Base-by-base conservation (phyloP, 2,329 filamentous ascomycete genomes). In the Septoria linicola region DNA sequence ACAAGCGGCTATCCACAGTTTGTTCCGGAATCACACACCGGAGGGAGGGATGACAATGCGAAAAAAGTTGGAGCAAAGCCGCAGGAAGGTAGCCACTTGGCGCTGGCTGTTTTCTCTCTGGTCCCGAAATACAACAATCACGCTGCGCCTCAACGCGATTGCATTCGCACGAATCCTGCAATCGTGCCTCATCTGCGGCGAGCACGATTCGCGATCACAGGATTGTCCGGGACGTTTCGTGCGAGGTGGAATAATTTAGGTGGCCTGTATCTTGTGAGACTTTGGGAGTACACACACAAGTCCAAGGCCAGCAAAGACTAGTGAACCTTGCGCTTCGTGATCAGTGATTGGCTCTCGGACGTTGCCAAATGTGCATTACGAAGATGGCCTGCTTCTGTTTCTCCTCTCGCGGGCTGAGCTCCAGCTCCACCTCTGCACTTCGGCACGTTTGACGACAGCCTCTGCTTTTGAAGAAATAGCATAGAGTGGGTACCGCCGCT, bases 1-100 rank as follows among this genome's bases (percentile, higher is more conserved):
- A 48, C 30, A 27, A 19, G 35, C 36, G 44, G 44, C 44, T 48
- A 31, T 32, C 35, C 44, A 48, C 36, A 30, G 13, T 36, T 46
- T 17, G 17, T 20, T 8, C 17, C 44, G 34, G 21, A 46, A 35
- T 46, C 23, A 40, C 44, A 31, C 44, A 32, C 32, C 44, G 35
- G 35, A 32, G 21, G 19, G 36, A 48, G 44, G 20, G 35, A 48
- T 36, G 35, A 25, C 25, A 23, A 21, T 25, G 23, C 25, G 42
- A 25, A 32, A 17, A 46, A 45, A 46, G 42, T 32, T 37, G 42
- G 42, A 23, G 42, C 32, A 31, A 37, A 46, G 42, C 31, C 42
- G 41, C 27, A 35, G 41, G 30, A 34, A n/a, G 19, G 32, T 44
- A 27, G 41, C 42, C 42, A 40, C 35, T 40, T 40, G 44, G 44